These are phyloP conservation scores for Colletotrichum godetiae DNA, from an alignment of 2,329 filamentous ascomycete species.

Conservation along the genomic window DNA sequence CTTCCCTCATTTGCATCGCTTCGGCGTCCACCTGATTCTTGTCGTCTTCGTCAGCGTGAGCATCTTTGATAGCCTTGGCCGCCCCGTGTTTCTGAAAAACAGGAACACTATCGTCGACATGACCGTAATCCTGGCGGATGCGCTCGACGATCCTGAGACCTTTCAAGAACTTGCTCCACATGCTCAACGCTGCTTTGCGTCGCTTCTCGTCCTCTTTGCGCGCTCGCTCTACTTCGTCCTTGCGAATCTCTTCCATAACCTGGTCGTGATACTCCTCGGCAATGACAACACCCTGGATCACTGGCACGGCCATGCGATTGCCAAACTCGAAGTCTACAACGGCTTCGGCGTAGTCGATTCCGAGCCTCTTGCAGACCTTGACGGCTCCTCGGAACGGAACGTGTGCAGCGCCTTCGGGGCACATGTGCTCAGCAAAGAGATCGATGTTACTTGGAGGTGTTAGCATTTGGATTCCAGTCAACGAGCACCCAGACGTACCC, in stretches of 20 bases:
- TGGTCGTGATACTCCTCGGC: slow-evolving; percentile 81
- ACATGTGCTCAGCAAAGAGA: slow-evolving; percentile 65
- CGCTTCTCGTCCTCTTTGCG: slow-evolving; percentile 88
- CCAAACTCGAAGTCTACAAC: slow-evolving; percentile 98
- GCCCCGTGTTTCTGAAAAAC: slow-evolving; percentile 59
- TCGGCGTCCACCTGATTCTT: slow-evolving; percentile 33
- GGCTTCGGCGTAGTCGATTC: slow-evolving; percentile 91
- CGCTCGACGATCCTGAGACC: slow-evolving; percentile 85
- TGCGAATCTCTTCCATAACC: slow-evolving; percentile 82
- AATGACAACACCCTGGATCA: slow-evolving; percentile 90
- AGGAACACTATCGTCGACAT: slow-evolving; percentile 63
- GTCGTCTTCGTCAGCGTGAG: background rate
- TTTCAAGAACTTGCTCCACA: slow-evolving; percentile 90
- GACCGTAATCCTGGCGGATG: slow-evolving; percentile 80
- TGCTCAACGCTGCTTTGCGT: slow-evolving; percentile 76
- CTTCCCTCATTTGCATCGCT: slow-evolving; percentile 48
- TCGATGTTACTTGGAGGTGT: slow-evolving; percentile 79
- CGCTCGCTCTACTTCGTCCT: slow-evolving; percentile 78
- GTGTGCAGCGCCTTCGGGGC: slow-evolving; percentile 73
- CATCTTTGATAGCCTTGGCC: slow-evolving; percentile 38
- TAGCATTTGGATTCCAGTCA: background rate
- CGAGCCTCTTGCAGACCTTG: slow-evolving; percentile 84
- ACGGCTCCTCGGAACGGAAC: slow-evolving; percentile 82
- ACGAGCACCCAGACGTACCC: slow-evolving; percentile 57
- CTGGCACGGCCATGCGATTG: slow-evolving; percentile 90